Base-by-base conservation (phyloP, 2,329 filamentous ascomycete genomes). In the Nothophoma quercina region DNA sequence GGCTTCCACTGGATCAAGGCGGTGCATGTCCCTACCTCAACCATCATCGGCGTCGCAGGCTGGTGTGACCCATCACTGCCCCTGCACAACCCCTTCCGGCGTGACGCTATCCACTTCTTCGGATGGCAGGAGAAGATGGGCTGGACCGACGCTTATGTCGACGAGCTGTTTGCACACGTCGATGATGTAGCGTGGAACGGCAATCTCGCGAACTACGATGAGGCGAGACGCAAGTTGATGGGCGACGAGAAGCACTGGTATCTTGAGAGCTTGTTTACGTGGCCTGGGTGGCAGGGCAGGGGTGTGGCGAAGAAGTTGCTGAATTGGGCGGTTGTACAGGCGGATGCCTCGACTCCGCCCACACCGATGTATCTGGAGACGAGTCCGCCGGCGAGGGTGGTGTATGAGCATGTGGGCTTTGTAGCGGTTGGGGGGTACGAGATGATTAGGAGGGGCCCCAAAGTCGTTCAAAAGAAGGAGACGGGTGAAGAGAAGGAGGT, bases 341-440 rank as follows among this genome's bases (percentile, higher is more conserved):
- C 70, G 13, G 70, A 73, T 64, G 42, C n/a, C 0, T 50, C 43
- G 16, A 51, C 35, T 0, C 65, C 68, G 19, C 12, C 45, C n/a
- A 69, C 60, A 41, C 60, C 66, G 0, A 44, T 70, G 59, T 73
- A 65, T 63, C 12, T 73, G 25, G 69, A 72, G 63, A 60, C 52
- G 38, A 51, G 51, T 23, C 59, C 60, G 1, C 59, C 55, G 28
- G 69, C 63, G 7, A 60, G 61, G 35, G 55, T 51, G 1, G 62
- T 72, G n/a, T 73, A 72, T 50, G 54, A 67, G 60, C 63, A 67
- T 45, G 32, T 46, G 7, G 69, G 70, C 7, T 73, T 72, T 60
- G 66, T 67, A 2, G 61, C 60, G 44, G 22, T 23, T 15, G 44
- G 44, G 1, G 51, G 44, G 22, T 22, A 43, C 13, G 44, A 44